Base-by-base conservation (phyloP, 208 protist species). In the Trichomonas vaginalis region DNA sequence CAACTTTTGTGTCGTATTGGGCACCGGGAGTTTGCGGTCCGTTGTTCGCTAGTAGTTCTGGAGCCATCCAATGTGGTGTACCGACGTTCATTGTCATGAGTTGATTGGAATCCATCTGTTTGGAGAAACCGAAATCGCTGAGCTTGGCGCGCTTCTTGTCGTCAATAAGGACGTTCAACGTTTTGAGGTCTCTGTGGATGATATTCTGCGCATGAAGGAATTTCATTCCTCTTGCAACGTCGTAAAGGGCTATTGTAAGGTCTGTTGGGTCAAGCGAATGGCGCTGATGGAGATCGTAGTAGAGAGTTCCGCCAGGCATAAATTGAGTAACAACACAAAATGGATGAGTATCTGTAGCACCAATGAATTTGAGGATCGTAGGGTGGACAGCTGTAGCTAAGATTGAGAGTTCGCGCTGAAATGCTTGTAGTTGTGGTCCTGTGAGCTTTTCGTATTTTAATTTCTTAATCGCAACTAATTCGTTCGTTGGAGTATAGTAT, bases 31-130 rank as follows among this genome's bases (percentile, higher is more conserved):
- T 70, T 27, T 70, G 56, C n/a, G 56, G 56, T 12, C 56, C 56
- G 23, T 88, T 47, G 37, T 0, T 88, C 0, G 23, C 40, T 1
- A 88, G 35, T 48, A 88, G 17, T 47, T 88, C 82, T n/a, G 82
- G 82, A 45, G 82, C 82, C 82, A 88, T 88, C 82, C 82, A 88
- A 23, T 88, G 82, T 48, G 82, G 82, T 35, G 82, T 88, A 48
- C 82, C 82, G 12, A 88, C 82, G 32, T 88, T 88, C 40, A 32
- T 45, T n/a, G 82, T 88, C 82, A 88, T 88, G 9, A 88, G 0
- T 3, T 88, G n/a, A n/a, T 88, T 40, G 12, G 23, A 45, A n/a
- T n/a, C 37, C 8, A 47, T 40, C 8, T 47, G 82, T 32, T 40
- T 45, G 12, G 82, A 88, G 32, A 88, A 88, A n/a, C 40, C 40